Base-by-base conservation (phyloP, 148 eudicot species). In the Rheum nobile region DNA sequence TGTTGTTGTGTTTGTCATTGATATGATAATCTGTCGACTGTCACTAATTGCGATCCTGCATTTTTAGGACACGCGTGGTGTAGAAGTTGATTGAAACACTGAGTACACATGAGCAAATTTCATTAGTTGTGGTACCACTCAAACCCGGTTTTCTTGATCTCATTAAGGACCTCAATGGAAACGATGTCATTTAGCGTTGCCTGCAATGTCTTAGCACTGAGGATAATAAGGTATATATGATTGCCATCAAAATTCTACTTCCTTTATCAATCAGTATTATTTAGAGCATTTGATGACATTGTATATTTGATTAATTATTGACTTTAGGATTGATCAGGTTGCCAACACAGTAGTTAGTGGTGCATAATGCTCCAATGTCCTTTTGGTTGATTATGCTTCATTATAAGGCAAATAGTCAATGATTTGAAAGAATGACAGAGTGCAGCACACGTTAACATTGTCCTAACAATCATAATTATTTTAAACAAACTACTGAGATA, bases 101-200 rank as follows among this genome's bases (percentile, higher is more conserved):
- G 54, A 87, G 80, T 79, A 86, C 90, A 34, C 80, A 83, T 78
- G 82, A 80, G 83, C 86, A 90, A 72, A 87, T 84, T 74, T 74
- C 83, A 10, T 13, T 81, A 59, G 77, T 90, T 41, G 74, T 82
- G 41, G 72, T 50, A 67, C 88, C 92, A 6, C 89, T 90, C 47
- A 80, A 90, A 74, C 84, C 84, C n/a, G 88, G 85, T 44, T 84
- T 88, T 76, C 88, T 90, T 75, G 83, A 86, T 72, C 90, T 90
- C 75, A 83, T 85, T 19, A 90, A 76, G 76, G 92, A 90, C 79
- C 59, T 84, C 13, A 90, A 88, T 74, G 96, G 96, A 24, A 88
- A 88, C 81, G 92, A 90, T 80, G 96, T 90, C 70, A 83, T 88
- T 59, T 87, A 85, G 76, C 85, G 86, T 44, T 90, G 96, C 78